phyloP scores from a whole-genome alignment of 768 basidiomycete species.

The Phylloporus arenicola region DNA sequence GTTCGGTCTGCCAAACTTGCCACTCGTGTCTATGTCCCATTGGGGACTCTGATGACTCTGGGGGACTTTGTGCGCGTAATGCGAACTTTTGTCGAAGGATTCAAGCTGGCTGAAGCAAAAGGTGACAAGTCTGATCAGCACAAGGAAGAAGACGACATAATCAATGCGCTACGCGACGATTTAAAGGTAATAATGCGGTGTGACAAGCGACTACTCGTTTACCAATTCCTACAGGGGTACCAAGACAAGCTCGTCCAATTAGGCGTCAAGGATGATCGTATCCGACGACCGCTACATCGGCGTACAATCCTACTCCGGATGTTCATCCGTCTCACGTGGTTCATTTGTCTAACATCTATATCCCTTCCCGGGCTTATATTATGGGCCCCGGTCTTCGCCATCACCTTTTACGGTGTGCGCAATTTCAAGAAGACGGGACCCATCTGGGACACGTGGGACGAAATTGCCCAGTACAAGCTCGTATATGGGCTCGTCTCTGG shows the following conservation, averaged over 20 bases:
- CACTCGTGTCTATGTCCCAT: conserved; percentile 74
- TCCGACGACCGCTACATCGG: conserved; percentile 57
- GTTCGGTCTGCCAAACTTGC: conserved; percentile 73
- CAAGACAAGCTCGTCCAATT: conserved; percentile 63
- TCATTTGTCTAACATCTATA: conserved; percentile 53
- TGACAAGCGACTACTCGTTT: not conserved
- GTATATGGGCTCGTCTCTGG: conserved; percentile 77
- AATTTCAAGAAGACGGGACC: conserved; percentile 80
- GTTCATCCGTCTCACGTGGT: conserved; percentile 59
- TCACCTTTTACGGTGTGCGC: conserved; percentile 63
- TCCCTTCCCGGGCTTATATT: conserved; percentile 75
- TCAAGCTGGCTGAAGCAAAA: conserved; percentile 43
- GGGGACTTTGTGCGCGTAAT: conserved; percentile 80
- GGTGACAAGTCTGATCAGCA: conserved; percentile 23
- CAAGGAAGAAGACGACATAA: conserved; percentile 23
- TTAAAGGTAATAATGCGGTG: conserved; percentile 46
- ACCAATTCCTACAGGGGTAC: conserved; percentile 45
- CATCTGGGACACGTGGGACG: conserved; percentile 82
- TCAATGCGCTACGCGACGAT: conserved; percentile 41
- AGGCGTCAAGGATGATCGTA: conserved; percentile 83
- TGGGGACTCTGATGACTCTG: conserved; percentile 81
- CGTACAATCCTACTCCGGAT: conserved; percentile 58
- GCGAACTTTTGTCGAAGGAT: conserved; percentile 69
- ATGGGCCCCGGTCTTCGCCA: conserved; percentile 75
- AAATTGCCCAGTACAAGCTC: conserved; percentile 86